Conservation (phyloP, 306 rosid species). For the Quercus alba region DNA sequence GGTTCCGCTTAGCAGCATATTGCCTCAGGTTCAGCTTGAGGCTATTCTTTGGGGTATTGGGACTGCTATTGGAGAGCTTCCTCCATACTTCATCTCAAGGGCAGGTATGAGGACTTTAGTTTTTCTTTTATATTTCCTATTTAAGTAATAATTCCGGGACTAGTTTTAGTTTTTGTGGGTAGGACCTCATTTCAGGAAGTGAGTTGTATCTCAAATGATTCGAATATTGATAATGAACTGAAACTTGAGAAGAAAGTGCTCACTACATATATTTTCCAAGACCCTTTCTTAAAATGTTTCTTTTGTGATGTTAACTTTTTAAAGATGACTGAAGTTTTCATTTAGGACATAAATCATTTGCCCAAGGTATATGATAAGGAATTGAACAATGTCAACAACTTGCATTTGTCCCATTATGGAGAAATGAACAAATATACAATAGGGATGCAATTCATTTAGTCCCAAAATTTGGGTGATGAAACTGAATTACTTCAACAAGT, state of each 20-base stretch:
- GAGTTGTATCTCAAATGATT: not conserved
- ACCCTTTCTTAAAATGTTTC: no score
- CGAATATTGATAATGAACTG: not conserved
- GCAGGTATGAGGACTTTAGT: conserved; percentile 60
- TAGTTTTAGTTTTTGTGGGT: not conserved
- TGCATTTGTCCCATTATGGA: not conserved
- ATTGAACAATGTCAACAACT: not conserved
- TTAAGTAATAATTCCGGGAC: not conserved
- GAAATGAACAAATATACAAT: no score
- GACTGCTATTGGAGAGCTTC: conserved; percentile 98
- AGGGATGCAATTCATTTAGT: not conserved
- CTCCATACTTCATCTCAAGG: conserved; percentile 97
- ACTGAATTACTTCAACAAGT: not conserved
- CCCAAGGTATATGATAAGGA: not conserved
- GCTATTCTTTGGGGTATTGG: conserved; percentile 96
- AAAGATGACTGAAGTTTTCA: no score
- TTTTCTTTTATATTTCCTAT: not conserved
- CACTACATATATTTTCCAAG: not conserved
- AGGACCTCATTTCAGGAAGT: not conserved
- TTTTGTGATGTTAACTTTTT: no score
- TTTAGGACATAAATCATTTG: not conserved
- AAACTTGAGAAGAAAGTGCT: not conserved
- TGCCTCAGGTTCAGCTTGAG: conserved; percentile 88
- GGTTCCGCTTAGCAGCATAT: conserved; percentile 84
- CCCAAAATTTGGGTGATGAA: not conserved